phyloP scores from a whole-genome alignment of 2,329 filamentous ascomycete species.

The Penicillium sp. region DNA sequence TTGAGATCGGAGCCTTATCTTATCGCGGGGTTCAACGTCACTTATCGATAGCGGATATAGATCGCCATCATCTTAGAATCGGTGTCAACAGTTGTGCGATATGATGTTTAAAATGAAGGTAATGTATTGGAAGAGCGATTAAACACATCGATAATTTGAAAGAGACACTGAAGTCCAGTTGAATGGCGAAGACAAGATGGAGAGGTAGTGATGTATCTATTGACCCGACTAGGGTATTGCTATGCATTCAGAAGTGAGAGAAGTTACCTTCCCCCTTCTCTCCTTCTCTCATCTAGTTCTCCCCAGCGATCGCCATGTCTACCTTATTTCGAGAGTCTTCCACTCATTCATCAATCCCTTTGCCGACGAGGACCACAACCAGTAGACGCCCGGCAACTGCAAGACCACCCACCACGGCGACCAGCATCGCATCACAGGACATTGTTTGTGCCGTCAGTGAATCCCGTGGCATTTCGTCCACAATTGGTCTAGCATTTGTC shows the following conservation, averaged over 20 bases:
- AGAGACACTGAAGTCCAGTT: no score
- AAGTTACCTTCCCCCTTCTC: not conserved
- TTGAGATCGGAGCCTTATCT: slow-evolving; percentile 18
- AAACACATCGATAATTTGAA: no score
- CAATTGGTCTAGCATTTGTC: slow-evolving; percentile 82
- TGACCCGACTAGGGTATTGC: no score
- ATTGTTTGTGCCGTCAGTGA: slow-evolving; percentile 89
- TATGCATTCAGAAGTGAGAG: not conserved
- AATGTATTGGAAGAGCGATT: no score
- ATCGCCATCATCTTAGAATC: no score
- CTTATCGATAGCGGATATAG: not conserved
- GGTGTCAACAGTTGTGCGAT: no score
- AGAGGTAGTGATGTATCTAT: no score
- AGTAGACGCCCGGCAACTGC: slow-evolving; percentile 56
- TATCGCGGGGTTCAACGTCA: slow-evolving; percentile 14
- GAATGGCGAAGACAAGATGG: no score
- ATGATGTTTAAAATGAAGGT: no score
- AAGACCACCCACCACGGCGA: slow-evolving; percentile 56
- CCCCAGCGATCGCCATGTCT: slow-evolving; percentile 12
- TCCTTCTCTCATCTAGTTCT: not conserved
- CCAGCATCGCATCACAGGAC: slow-evolving; percentile 61
- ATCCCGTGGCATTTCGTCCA: slow-evolving; percentile 81
- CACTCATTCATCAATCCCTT: slow-evolving; percentile 21
- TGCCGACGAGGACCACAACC: slow-evolving; percentile 31
- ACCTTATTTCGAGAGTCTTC: slow-evolving; percentile 9